Conservation (phyloP, 495 filamentous ascomycete genomes). For the Jackrogersella minutella region DNA sequence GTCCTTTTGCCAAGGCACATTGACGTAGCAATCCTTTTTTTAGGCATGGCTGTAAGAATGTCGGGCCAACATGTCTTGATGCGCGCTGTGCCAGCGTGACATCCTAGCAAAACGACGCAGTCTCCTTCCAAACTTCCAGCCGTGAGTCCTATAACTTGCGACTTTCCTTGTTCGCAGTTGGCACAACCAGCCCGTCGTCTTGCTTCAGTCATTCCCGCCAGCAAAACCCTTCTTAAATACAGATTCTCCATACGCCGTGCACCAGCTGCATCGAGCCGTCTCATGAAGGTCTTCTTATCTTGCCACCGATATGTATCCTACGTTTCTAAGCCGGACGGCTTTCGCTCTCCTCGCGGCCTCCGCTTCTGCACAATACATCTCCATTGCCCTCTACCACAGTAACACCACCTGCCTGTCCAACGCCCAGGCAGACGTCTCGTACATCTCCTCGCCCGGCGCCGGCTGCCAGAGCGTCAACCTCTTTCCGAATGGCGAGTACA, state of each 20-base stretch:
- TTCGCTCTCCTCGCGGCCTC: constrained; percentile 4
- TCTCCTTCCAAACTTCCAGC: not conserved
- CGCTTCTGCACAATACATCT: constrained; percentile 2
- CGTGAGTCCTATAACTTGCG: not conserved
- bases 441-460: not conserved
- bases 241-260: constrained; percentile 1
- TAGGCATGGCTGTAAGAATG: not conserved
- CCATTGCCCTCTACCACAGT: constrained; percentile 3
- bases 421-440: constrained; percentile 4
- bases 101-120: not conserved
- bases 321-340: not conserved
- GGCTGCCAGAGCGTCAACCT: constrained; percentile 4
- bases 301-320: not conserved
- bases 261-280: not conserved
- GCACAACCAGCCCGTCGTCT: constrained; percentile 3
- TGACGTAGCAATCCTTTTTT: not conserved
- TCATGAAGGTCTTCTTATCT: not conserved
- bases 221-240: constrained; percentile 1
- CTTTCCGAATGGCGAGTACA: not conserved
- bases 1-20: not conserved
- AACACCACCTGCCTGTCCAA: constrained; percentile 5
- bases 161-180: not conserved
- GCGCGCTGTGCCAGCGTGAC: not conserved
- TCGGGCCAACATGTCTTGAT: not conserved
- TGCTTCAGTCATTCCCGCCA: constrained; percentile 2